phyloP scores from a whole-genome alignment of 345 rosid species.

The Pistacia atlantica region DNA sequence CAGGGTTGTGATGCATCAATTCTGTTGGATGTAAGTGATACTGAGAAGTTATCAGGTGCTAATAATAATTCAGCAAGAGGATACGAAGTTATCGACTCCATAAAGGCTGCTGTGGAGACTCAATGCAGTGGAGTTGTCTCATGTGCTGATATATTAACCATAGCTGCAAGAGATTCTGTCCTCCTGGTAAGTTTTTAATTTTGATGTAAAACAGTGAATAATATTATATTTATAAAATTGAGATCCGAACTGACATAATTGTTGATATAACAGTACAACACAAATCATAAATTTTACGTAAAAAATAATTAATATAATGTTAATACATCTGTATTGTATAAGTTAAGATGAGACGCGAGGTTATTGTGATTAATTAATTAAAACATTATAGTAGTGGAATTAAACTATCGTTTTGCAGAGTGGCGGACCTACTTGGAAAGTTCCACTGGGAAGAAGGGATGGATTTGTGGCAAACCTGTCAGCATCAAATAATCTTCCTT shows the following conservation, averaged over 20 bases:
- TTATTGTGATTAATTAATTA: too few species aligned
- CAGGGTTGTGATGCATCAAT: constrained; percentile 39
- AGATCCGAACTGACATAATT: too few species aligned
- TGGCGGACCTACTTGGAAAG: constrained; percentile 81
- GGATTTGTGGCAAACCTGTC: constrained; percentile 58
- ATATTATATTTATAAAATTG: too few species aligned
- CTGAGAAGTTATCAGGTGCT: constrained; percentile 21
- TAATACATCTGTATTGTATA: too few species aligned
- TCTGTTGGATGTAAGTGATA: constrained; percentile 29
- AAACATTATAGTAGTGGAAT: too few species aligned
- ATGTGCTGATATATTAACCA: constrained; percentile 68
- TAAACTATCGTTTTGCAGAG: constrained; percentile 43
- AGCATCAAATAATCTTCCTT: constrained; percentile 62
- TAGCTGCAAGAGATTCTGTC: constrained; percentile 78
- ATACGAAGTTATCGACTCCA: constrained; percentile 33
- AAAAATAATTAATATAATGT: too few species aligned
- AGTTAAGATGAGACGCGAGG: too few species aligned
- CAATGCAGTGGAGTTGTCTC: constrained; percentile 72
- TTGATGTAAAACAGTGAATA: too few species aligned
- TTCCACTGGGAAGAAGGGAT: constrained; percentile 76
- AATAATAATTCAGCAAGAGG: constrained; percentile 36
- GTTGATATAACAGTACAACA: too few species aligned
- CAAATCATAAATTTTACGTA: too few species aligned
- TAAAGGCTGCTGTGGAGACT: constrained; percentile 66
- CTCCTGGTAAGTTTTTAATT: constrained; percentile 47